Evolutionary conservation across 164 flowering plant species (phyloP), one percentile per base, ranked within the genome.

Genomic region (Aristolochia californica): DNA sequence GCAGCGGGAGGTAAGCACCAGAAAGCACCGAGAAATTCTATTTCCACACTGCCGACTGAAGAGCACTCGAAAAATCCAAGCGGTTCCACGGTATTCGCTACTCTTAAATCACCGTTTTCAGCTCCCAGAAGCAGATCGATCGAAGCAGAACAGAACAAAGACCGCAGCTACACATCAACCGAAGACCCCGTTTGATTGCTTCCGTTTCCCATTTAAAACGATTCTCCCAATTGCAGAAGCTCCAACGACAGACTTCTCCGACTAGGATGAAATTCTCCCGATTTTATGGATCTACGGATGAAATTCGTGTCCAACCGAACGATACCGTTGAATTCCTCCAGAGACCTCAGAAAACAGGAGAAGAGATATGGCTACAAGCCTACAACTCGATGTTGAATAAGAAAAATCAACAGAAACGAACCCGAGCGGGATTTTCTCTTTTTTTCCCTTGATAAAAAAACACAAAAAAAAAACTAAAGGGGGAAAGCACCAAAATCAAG

Each of bases 401-500:
- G 18, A 49, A n/a, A 20, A 45, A 43, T 17, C 11, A 45, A 53
- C 15, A 45, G 18, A 54, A 45, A 40, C 13, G n/a, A 13, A 2
- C 24, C 40, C 18, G 30, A 28, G 30, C 30, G 2, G 11, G 16
- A 2, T 45, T 14, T 14, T 45, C 12, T 45, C 4, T 45, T 4
- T 45, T 45, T 45, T n/a, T n/a, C n/a, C n/a, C n/a, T n/a, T n/a
- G n/a, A n/a, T n/a, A n/a, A n/a, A n/a, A n/a, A n/a, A n/a, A n/a
- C n/a, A n/a, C n/a, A n/a, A n/a, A n/a, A n/a, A n/a, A n/a, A n/a
- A n/a, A n/a, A n/a, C n/a, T n/a, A n/a, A 4, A 17, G 18, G 15
- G 50, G 3, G 30, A 51, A 30, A 45, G 48, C 71, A 59, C 67
- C 61, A 58, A 68, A 64, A 60, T 63, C 64, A 68, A 64, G 57